phyloP scores from a whole-genome alignment of 305 asterid species.

The Fraxinus velutina region DNA sequence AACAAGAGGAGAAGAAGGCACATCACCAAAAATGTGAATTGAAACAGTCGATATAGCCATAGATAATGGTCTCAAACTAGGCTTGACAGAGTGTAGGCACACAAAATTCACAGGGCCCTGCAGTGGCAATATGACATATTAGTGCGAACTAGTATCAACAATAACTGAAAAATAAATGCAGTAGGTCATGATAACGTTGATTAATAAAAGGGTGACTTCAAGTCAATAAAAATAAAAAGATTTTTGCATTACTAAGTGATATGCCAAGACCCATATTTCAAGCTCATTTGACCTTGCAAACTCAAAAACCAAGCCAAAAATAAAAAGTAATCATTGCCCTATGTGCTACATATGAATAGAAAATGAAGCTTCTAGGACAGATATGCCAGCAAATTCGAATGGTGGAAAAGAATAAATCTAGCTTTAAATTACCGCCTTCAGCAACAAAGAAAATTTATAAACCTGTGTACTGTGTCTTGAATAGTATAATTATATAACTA shows the following conservation, averaged over 20 bases:
- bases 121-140: conserved; percentile 13
- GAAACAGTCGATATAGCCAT: conserved; percentile 91
- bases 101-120: conserved; percentile 95
- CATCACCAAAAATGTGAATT: conserved; percentile 89
- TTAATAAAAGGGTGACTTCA: not conserved
- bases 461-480: not conserved
- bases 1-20: conserved; percentile 91
- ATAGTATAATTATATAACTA: not conserved
- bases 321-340: not conserved
- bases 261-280: not conserved
- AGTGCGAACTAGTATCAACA: not conserved
- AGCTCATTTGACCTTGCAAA: not conserved
- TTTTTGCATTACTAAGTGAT: not conserved
- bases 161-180: not conserved
- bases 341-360: not conserved
- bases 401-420: not conserved
- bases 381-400: not conserved
- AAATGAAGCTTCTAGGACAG: not conserved
- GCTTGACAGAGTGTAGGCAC: conserved; percentile 80
- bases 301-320: not conserved
- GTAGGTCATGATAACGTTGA: not conserved
- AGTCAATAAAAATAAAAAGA: not conserved
- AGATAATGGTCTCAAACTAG: conserved; percentile 81
- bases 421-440: not conserved
- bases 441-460: not conserved